A percentile compares a stretch with the other conserved stretches of the same genome.
phyloP scores from a whole-genome alignment of 2,329 filamentous ascomycete species.

The Didymella lethalis region DNA sequence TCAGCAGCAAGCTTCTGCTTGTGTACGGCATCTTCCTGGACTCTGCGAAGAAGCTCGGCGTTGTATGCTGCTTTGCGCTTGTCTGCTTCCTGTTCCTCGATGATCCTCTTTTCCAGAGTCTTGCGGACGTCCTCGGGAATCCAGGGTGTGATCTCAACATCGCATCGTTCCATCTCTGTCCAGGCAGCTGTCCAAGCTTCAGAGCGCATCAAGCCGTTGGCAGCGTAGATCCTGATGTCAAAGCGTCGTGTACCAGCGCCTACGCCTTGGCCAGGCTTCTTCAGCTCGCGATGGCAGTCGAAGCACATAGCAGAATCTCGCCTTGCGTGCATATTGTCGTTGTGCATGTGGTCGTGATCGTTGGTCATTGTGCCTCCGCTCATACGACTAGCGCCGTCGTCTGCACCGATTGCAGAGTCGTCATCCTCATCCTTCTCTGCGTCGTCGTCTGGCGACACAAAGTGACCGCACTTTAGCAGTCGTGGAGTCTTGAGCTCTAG shows the following conservation, averaged over 20 bases:
- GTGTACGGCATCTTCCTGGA: conserved; percentile 44
- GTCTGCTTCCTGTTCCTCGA: conserved; percentile 52
- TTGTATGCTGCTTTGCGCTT: conserved; percentile 41
- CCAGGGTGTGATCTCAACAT: conserved; percentile 86
- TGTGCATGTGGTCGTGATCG: conserved; percentile 39
- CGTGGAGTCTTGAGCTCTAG: conserved; percentile 74
- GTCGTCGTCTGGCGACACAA: conserved; percentile 57
- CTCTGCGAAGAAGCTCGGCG: conserved; percentile 42
- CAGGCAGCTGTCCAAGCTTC: conserved; percentile 94
- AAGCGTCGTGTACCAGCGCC: conserved; percentile 64
- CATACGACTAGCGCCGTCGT: conserved; percentile 48
- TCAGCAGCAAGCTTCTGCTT: conserved; percentile 42
- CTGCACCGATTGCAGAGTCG: conserved; percentile 46
- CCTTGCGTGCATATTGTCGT: conserved; percentile 31
- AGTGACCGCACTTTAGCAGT: conserved; percentile 79
- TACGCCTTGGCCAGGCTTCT: conserved; percentile 46
- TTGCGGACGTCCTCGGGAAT: conserved; percentile 67
- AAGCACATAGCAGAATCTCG: conserved; percentile 55
- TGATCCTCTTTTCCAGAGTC: conserved; percentile 63
- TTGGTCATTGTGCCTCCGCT: conserved; percentile 46
- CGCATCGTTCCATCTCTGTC: conserved; percentile 98
- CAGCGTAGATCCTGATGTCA: conserved; percentile 88
- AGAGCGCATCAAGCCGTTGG: conserved; percentile 90
- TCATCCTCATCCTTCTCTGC: conserved; percentile 52
- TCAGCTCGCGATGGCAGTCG: conserved; percentile 57